Conservation (phyloP, 106 monocot species). For the Hemerocallis citrina region DNA sequence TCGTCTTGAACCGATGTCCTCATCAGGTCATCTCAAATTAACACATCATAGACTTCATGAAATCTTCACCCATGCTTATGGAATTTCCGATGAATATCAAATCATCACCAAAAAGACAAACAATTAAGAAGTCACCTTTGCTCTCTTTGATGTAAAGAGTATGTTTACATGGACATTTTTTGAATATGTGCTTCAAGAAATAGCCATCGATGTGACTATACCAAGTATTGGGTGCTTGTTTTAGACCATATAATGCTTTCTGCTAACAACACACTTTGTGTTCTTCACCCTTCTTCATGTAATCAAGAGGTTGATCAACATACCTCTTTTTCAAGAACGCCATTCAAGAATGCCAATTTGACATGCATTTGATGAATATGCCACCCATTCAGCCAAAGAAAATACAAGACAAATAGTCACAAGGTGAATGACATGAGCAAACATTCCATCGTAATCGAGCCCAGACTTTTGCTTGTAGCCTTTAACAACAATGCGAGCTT, state of each 20-base stretch:
- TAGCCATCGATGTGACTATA: not conserved
- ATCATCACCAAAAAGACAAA: not conserved
- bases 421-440: too few relatives aligned
- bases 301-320: not conserved
- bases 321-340: not conserved
- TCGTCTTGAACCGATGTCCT: too few relatives aligned
- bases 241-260: not conserved
- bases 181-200: not conserved
- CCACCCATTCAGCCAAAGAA: too few relatives aligned
- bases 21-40: conserved; percentile 3
- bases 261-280: too few relatives aligned
- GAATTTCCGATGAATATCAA: not conserved
- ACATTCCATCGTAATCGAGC: not conserved
- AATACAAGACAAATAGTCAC: too few relatives aligned
- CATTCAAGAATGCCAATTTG: not conserved
- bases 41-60: not conserved
- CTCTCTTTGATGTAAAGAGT: not conserved
- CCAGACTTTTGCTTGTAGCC: not conserved
- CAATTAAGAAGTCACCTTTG: not conserved
- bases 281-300: too few relatives aligned
- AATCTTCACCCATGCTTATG: not conserved
- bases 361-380: not conserved
- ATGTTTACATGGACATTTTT: not conserved
- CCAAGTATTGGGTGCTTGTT: not conserved
- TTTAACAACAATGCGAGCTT: too few relatives aligned